phyloP scores from a whole-genome alignment of 1,284 basidiomycete genomes.

The Malassezia obtusa region DNA sequence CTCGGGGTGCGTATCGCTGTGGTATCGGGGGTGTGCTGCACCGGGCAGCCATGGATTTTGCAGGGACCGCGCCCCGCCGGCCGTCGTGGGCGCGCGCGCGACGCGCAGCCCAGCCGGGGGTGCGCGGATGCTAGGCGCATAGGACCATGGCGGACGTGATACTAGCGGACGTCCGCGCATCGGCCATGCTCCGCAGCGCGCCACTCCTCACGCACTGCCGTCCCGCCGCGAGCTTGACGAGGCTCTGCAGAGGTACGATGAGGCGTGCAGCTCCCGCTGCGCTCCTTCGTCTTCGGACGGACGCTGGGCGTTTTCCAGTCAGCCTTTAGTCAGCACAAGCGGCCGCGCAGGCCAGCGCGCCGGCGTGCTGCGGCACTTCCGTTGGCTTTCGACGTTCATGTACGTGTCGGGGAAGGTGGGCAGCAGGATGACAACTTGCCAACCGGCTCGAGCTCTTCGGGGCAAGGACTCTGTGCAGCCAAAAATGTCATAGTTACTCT shows the following conservation, averaged over 20 bases:
- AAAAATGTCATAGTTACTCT: conserved; percentile 22
- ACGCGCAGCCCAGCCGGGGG: neutral
- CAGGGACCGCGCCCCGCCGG: too few species aligned
- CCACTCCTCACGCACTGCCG: conserved; percentile 3
- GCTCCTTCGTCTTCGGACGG: conserved; percentile 4
- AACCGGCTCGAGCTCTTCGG: conserved; percentile 17
- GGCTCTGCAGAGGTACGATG: neutral
- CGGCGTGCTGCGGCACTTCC: neutral
- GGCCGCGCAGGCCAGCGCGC: neutral
- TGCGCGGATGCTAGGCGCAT: neutral
- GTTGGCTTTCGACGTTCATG: neutral
- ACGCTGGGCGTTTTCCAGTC: neutral
- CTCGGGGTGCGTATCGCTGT: neutral
- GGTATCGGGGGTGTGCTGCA: neutral
- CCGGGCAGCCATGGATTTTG: too few species aligned
- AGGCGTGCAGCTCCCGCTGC: neutral
- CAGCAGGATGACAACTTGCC: conserved; percentile 14
- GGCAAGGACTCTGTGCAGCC: conserved; percentile 21
- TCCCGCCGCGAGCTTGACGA: neutral
- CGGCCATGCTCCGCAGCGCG: conserved; percentile 6
- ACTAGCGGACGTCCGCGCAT: conserved; percentile 11
- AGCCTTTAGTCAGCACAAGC: conserved; percentile 7
- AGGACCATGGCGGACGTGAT: conserved; percentile 6
- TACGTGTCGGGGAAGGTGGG: neutral
- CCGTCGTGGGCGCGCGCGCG: neutral